These are phyloP conservation scores for Sclerotinia sclerotiorum DNA, from an alignment of 2,329 filamentous ascomycete species.

Conservation along the genomic window DNA sequence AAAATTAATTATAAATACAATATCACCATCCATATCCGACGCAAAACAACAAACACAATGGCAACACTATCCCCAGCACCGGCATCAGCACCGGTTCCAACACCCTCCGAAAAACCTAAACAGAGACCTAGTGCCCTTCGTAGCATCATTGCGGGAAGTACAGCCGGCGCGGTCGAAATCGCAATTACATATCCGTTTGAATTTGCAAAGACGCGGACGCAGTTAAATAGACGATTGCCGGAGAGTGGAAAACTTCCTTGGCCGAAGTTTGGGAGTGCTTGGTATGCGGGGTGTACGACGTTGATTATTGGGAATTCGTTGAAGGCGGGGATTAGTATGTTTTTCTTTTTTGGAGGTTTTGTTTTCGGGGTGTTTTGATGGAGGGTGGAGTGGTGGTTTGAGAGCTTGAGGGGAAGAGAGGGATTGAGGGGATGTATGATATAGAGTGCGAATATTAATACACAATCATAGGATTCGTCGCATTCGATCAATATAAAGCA, in stretches of 20 bases:
- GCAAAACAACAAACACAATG: neutral
- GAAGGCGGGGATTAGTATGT: constrained; percentile 90
- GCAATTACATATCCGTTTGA: constrained; percentile 93
- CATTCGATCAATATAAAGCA: constrained; percentile 91
- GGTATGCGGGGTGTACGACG: constrained; percentile 98
- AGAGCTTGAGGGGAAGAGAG: neutral
- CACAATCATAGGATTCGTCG: constrained; percentile 69
- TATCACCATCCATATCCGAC: neutral
- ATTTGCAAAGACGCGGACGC: constrained; percentile 93
- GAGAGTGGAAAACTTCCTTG: constrained; percentile 86
- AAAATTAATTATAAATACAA: neutral
- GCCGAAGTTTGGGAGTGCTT: constrained; percentile 89
- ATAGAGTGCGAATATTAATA: neutral
- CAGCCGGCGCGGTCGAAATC: constrained; percentile 76
- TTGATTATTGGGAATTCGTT: constrained; percentile 94
- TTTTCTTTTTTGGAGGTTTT: neutral
- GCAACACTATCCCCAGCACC: constrained; percentile 24
- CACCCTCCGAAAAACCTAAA: constrained; percentile 44
- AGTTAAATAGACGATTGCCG: constrained; percentile 82
- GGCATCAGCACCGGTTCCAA: constrained; percentile 1
- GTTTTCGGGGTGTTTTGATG: neutral
- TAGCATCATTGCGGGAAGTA: constrained; percentile 87
- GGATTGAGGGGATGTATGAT: neutral
- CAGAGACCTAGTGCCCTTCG: constrained; percentile 72
- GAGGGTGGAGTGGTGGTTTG: no score